Base-by-base conservation (phyloP, 345 rosid genomes). In the Salix dunnii region DNA sequence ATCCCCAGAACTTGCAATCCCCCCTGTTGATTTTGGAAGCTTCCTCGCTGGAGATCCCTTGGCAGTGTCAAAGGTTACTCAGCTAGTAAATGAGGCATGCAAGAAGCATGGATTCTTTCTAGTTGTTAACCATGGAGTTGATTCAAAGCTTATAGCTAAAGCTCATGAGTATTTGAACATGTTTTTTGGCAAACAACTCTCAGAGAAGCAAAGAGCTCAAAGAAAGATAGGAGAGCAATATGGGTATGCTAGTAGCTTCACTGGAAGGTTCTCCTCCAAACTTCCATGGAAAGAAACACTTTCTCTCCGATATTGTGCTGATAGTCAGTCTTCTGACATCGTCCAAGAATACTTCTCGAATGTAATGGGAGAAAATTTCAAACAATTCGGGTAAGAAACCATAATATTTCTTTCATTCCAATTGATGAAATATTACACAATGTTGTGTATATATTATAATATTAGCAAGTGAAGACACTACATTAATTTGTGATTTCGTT, bases 221-320 rank as follows among this genome's bases (percentile, higher is more conserved):
- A 92, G 98, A 77, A 94, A 90, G 79, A 28, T 76, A 5, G 99
- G 99, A 6, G 97, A 94, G 81, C 84, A 84, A 74, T 87, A 90
- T 73, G 98, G 99, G 38, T 96, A 96, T 67, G 97, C 99, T 3
- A 92, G 95, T 75, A 96, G 98, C 81, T 96, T 96, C 90, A 91
- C 97, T 33, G 92, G 98, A 2, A 87, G 99, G 74, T 96, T 96
- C 85, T 85, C 94, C 70, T 87, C 91, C 42, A 93, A 93, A 82
- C 94, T 96, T 18, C 99, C 99, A 6, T 96, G 99, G 98, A 96
- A 96, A 80, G 99, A 96, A 82, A 96, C 97, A 1, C 94, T 96
- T 64, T 93, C 99, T 68, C 87, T 96, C 68, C 79, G 86, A 28
- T 92, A 82, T 79, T 87, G 86, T 38, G 88, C 87, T 33, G 88